Base-by-base conservation (phyloP, 108 stramenopile genomes). In the Schizochytrium sp. region DNA sequence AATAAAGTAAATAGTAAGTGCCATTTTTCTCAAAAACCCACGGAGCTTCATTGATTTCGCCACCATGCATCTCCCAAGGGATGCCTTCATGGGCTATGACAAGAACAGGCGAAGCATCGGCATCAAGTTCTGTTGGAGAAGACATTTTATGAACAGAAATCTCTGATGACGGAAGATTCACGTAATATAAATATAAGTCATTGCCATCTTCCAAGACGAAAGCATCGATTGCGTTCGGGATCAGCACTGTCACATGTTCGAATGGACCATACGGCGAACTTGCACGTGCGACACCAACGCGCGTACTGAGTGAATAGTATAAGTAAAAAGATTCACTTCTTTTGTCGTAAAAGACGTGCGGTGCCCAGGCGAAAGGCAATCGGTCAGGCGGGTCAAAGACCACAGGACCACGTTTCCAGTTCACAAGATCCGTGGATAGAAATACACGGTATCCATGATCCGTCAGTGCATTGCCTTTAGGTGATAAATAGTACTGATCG, bases 211-310 rank as follows among this genome's bases (percentile, higher is more conserved):
- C 64, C 0, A 69, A 44, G 10, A 69, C 42, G 64, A 13, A 69
- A 8, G 64, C 19, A 44, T 69, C 64, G 28, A 69, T 69, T 8
- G 64, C 64, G 5, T 38, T 12, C 0, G 40, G 42, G 0, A 69
- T 44, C 10, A 69, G 64, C 64, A 69, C 28, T 0, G 40, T 69
- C 42, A 38, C 64, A 3, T 69, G 12, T 7, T 69, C 64, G 15
- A 69, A 69, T 38, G 64, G 64, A 0, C 64, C 64, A 8, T 44
- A 7, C 19, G 64, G 64, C 12, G 64, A 69, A 44, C 1, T 69
- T 38, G 64, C 64, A 44, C 64, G 64, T 8, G 64, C 64, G 5
- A 69, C 64, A 15, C 64, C 64, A 38, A 69, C 64, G 64, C 64
- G 40, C 64, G 40, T 44, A 44, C 15, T 38, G 5, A 28, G 15